Evolutionary conservation across 495 filamentous ascomycete genomes (phyloP), one percentile per base, ranked within the genome.

Genomic region (Penicillium coffeae): DNA sequence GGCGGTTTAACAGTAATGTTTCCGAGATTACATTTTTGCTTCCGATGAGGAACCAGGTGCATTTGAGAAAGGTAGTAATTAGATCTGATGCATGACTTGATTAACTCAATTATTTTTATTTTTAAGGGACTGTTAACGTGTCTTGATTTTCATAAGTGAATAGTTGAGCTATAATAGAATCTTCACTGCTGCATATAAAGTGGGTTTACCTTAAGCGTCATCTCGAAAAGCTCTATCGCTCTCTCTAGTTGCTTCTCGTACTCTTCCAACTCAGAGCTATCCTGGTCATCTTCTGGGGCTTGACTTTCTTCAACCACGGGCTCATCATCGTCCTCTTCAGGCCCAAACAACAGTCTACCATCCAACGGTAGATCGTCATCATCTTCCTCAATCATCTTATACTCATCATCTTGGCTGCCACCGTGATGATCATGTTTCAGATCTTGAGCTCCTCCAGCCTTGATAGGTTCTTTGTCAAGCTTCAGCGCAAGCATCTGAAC

Each of bases 211-310:
- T 48, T 54, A 9, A 58, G 58, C 1, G 61, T 52, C 3, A 22
- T 56, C 27, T 64, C 61, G 15, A 62, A 62, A 16, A 57, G 14
- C 22, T 50, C 43, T 13, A 64, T 64, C 3, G 58, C 58, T 14
- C 48, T 41, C 30, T 64, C 61, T 16, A 62, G 27, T 13, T 45
- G 30, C 25, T 57, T 59, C 41, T 57, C 58, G 43, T 64, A 64
- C 22, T 62, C 58, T 16, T 53, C 47, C 38, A 48, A n/a, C 37
- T 57, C 57, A 19, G 25, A 8, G 8, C 54, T 40, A 1, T 54
- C 50, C 20, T 60, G 57, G 21, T 49, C 47, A 32, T 48, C 46
- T 16, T 38, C 39, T 14, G 37, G 27, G 12, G 19, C 41, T 4
- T 16, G 16, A 8, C 42, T 36, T n/a, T 41, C 47, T 2, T 48